Evolutionary conservation across 495 filamentous ascomycete genomes (phyloP).

Genomic region (Xylaria cubensis): DNA sequence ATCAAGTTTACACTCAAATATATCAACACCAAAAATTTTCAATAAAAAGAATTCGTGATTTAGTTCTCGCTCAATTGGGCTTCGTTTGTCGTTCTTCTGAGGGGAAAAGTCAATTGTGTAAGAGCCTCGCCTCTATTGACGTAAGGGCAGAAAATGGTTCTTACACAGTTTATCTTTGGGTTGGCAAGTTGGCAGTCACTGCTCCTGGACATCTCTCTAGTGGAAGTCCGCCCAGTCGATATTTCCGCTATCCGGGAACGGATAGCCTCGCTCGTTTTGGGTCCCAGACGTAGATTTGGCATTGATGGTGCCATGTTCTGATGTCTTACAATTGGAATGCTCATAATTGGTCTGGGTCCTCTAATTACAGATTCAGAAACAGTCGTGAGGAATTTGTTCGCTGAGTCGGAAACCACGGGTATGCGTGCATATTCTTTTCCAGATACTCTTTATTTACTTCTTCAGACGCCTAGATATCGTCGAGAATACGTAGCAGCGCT

Average conservation of each 20-base stretch:
- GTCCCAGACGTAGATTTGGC: not conserved
- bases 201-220: not conserved
- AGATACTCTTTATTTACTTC: not conserved
- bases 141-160: too few relatives aligned
- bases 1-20: too few relatives aligned
- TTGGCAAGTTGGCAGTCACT: not conserved
- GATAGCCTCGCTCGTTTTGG: not conserved
- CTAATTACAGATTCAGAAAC: not conserved
- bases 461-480: not conserved
- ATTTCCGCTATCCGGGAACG: not conserved
- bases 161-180: not conserved
- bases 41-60: too few relatives aligned
- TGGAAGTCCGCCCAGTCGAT: slow-evolving; percentile 1
- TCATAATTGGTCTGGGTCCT: not conserved
- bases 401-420: not conserved
- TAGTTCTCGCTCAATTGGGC: too few relatives aligned
- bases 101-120: too few relatives aligned
- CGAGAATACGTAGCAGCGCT: not conserved
- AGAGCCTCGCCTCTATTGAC: too few relatives aligned
- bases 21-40: too few relatives aligned
- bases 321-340: not conserved
- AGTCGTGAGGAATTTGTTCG: not conserved
- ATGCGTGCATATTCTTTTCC: not conserved
- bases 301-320: not conserved
- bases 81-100: too few relatives aligned